Conservation (phyloP, 768 basidiomycete species). For the Macrocybe gigantea region DNA sequence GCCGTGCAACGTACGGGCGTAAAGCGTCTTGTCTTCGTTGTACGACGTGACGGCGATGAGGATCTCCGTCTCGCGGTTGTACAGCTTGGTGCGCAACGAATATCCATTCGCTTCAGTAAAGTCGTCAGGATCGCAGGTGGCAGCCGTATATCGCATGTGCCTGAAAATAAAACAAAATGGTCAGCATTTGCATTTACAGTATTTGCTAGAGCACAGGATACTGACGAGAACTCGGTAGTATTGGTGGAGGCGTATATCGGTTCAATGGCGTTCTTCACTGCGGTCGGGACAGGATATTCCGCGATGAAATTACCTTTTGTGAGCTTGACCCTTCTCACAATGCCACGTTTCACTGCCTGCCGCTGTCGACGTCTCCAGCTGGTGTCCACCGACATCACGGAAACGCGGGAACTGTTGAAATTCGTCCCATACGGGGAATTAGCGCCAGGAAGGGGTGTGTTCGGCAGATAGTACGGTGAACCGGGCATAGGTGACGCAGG, state of each 20-base stretch:
- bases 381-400: slow-evolving; percentile 50
- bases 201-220: slow-evolving; percentile 4
- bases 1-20: slow-evolving; percentile 86
- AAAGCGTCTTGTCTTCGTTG: slow-evolving; percentile 88
- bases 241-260: slow-evolving; percentile 58
- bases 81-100: slow-evolving; percentile 80
- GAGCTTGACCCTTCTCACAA: slow-evolving; percentile 86
- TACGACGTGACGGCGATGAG: slow-evolving; percentile 93
- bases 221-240: slow-evolving; percentile 91
- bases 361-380: slow-evolving; percentile 75
- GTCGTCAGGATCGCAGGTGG: slow-evolving; percentile 87
- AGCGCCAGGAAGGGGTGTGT: slow-evolving; percentile 12
- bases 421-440: slow-evolving; percentile 14
- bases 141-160: slow-evolving; percentile 92
- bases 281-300: slow-evolving; percentile 83
- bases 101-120: slow-evolving; percentile 76
- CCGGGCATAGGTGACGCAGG: slow-evolving; percentile 9
- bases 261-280: slow-evolving; percentile 80
- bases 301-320: slow-evolving; percentile 90
- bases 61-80: slow-evolving; percentile 86
- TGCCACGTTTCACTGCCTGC: slow-evolving; percentile 84
- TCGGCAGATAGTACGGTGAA: slow-evolving; percentile 14
- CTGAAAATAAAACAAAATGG: slow-evolving; percentile 22
- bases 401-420: slow-evolving; percentile 34
- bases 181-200: background rate